phyloP scores from a whole-genome alignment of 176 grass and related monocot genomes.

The Carex pumila region DNA sequence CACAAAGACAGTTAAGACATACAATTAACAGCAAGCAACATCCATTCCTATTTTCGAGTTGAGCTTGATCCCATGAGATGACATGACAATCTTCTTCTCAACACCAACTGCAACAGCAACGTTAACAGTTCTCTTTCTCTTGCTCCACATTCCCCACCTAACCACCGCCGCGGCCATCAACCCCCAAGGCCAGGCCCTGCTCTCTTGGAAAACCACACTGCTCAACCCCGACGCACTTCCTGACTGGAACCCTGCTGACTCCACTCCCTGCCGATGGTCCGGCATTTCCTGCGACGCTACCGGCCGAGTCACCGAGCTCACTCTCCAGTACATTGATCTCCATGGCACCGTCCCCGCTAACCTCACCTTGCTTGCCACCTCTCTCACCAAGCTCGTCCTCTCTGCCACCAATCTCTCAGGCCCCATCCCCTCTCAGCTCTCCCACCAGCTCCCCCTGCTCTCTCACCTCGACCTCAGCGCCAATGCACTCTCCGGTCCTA shows the following conservation, averaged over 20 bases:
- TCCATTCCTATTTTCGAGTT: too few species aligned
- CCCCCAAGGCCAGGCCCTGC: constrained; percentile 59
- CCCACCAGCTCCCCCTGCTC: constrained; percentile 32
- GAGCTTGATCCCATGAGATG: neutral
- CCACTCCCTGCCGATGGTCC: constrained; percentile 58
- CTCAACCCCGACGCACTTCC: constrained; percentile 11
- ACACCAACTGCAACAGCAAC: too few species aligned
- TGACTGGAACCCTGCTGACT: constrained; percentile 35
- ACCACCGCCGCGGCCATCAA: constrained; percentile 22
- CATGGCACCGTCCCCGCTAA: constrained; percentile 43
- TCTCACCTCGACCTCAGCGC: constrained; percentile 57
- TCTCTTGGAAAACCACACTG: constrained; percentile 47
- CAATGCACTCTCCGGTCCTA: constrained; percentile 62
- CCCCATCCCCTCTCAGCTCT: constrained; percentile 46
- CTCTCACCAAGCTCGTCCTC: constrained; percentile 52
- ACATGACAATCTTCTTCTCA: neutral
- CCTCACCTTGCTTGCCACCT: constrained; percentile 32
- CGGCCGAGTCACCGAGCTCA: constrained; percentile 43
- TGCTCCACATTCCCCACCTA: constrained; percentile 9
- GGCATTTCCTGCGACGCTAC: constrained; percentile 50
- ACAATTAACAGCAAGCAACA: too few species aligned
- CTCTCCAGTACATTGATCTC: constrained; percentile 49
- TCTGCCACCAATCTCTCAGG: constrained; percentile 62
- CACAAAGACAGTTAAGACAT: too few species aligned
- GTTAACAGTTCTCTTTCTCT: neutral